Base-by-base conservation (phyloP, 140 eudicot genomes). In the Bidens hawaiensis region DNA sequence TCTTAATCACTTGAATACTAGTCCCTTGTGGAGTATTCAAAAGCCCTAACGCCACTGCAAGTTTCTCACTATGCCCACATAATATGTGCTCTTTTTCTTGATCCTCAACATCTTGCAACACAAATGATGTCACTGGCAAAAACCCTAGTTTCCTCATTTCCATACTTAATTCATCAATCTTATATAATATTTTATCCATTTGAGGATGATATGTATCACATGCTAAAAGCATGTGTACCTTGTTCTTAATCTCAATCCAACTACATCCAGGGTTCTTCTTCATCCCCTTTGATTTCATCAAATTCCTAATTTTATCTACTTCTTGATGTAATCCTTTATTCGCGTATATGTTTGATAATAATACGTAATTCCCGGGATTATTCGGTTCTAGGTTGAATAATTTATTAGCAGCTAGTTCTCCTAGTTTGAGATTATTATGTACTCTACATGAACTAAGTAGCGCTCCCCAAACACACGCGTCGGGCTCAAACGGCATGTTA, bases 401-500 rank as follows among this genome's bases (percentile, higher is more conserved):
- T 58, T 78, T 83, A 31, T 70, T 15, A 18, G 99, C 95, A 42
- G 99, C 96, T 57, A 82, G 24, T 76, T 88, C 93, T 14, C 80
- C 95, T 69, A 93, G 66, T n/a, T 54, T 59, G 53, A 83, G 33
- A 61, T 83, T 79, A 22, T 79, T 76, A 57, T 88, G 83, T 31
- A 85, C 81, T 76, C 96, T 78, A 60, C 99, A 93, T 33, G 99
- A 88, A 85, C 96, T 85, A 42, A 88, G 77, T 59, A 93, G 76
- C 30, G 99, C 93, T 48, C 99, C 99, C 96, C 99, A 93, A 30
- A 93, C 96, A 73, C 96, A 93, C n/a, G 89, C 96, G 62, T 85
- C 95, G 1, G 99, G 95, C 62, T 82, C 78, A 25, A 74, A 74
- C n/a, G 99, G 95, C 99, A 93, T 93, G 43, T 77, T 45, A 55